Evolutionary conservation across 345 rosid genomes (phyloP), one percentile per base, ranked within the genome.

Genomic region (Schrenkiella parvula): DNA sequence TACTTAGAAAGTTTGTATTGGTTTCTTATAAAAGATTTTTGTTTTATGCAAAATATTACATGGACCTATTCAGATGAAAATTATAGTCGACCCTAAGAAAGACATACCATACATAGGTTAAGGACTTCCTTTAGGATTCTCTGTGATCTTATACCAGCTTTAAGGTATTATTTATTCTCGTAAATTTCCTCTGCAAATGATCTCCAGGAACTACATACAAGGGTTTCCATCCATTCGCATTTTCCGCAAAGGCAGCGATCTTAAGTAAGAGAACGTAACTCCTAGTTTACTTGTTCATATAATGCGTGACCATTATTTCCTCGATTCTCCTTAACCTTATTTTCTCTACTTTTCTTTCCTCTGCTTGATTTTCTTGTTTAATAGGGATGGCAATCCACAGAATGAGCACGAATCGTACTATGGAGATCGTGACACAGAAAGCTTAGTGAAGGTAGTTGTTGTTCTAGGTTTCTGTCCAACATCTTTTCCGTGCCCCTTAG

Each of bases 151-250:
- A 18, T 59, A 11, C 52, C 67, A 21, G 47, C 21, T 50, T 50
- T 47, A 67, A 56, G 66, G 15, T 58, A 48, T 39, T 10, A 23
- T 39, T 2, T 22, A 17, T 75, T 23, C 59, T 75, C 31, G 51
- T 19, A 35, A 3, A 17, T 43, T 26, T 68, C 50, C 18, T 62
- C 52, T 55, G 44, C 64, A 60, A 67, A 29, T 68, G 13, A 19
- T 25, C 54, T 62, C 73, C 86, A 95, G 99, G 86, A 73, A 87
- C 82, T 97, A 95, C 82, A 80, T 95, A 60, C 99, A 95, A 80
- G 99, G 91, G 31, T 95, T 92, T 82, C 99, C 98, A 65, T 92
- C 99, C 18, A 87, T 95, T 83, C 93, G 99, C 76, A 95, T 95
- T 78, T 95, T 95, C 74, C 98, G 92, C 55, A 92, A 87, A 84